Percentiles rank a stretch among this genome's conserved stretches.
Conservation (phyloP, 495 filamentous ascomycete genomes). For the Paragyromitra xinjiangensis region DNA sequence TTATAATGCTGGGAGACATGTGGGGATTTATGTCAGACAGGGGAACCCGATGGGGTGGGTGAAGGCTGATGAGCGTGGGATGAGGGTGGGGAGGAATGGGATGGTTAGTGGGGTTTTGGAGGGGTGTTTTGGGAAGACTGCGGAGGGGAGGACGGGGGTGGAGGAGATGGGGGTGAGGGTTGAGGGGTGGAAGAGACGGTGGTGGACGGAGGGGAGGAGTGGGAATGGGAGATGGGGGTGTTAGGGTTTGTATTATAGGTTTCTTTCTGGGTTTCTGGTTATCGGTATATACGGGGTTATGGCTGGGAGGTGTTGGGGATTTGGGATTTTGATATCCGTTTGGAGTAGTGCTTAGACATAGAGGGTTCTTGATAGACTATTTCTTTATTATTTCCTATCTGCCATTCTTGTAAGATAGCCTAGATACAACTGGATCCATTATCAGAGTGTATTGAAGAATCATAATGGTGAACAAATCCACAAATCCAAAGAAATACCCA, state of each 20-base stretch:
- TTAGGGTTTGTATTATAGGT: conserved; percentile 33
- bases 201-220: conserved; percentile 42
- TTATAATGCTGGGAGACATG: conserved; percentile 45
- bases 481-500: neutral
- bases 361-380: conserved; percentile 14
- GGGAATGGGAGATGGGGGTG: conserved; percentile 51
- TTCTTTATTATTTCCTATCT: neutral
- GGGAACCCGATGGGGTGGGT: conserved; percentile 56
- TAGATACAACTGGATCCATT: neutral
- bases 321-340: conserved; percentile 4
- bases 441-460: conserved; percentile 1
- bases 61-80: conserved; percentile 44
- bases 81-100: conserved; percentile 40
- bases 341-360: conserved; percentile 14
- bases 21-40: conserved; percentile 53
- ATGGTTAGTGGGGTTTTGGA: conserved; percentile 40
- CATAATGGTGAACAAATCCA: neutral
- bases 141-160: conserved; percentile 47
- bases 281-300: conserved; percentile 20
- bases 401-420: neutral
- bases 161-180: conserved; percentile 50
- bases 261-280: conserved; percentile 15
- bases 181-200: conserved; percentile 44
- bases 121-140: conserved; percentile 55
- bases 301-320: neutral